Conservation (phyloP, 805 yeast species). For the Wickerhamiella alocasiicola region DNA sequence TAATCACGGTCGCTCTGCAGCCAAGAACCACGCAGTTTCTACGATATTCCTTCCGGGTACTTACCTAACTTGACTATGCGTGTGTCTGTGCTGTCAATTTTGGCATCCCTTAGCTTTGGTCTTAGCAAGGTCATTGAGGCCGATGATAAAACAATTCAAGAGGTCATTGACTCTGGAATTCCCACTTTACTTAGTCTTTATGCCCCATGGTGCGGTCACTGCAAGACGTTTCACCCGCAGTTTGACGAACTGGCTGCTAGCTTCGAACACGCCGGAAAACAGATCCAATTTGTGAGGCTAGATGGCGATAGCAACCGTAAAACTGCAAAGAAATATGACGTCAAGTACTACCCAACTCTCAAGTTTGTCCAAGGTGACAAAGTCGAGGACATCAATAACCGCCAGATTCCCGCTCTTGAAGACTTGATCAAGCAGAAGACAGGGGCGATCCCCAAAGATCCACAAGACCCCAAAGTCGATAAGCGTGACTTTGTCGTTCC, state of each 20-base stretch:
- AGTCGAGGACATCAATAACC: slow-evolving; percentile 42
- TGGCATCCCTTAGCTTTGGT: background rate
- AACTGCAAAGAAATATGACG: slow-evolving; percentile 38
- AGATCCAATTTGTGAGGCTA: slow-evolving; percentile 40
- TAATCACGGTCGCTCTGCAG: too few species aligned
- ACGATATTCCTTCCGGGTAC: too few species aligned
- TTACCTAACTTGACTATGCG: slow-evolving; percentile 2
- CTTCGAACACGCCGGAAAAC: slow-evolving; percentile 36
- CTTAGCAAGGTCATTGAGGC: slow-evolving; percentile 25
- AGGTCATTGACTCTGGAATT: slow-evolving; percentile 44
- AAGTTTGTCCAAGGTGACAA: slow-evolving; percentile 44
- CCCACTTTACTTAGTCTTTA: slow-evolving; percentile 56
- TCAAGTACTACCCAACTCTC: slow-evolving; percentile 56
- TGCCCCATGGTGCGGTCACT: slow-evolving; percentile 90
- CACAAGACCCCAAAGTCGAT: background rate
- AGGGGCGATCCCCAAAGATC: slow-evolving; percentile 19
- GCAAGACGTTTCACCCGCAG: slow-evolving; percentile 75
- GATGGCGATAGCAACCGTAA: slow-evolving; percentile 49
- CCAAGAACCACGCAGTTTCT: too few species aligned
- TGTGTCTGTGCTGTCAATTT: slow-evolving; percentile 3
- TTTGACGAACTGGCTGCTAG: slow-evolving; percentile 69
- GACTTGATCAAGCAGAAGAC: slow-evolving; percentile 35
- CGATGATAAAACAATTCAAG: slow-evolving; percentile 46
- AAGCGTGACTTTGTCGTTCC: slow-evolving; percentile 14
- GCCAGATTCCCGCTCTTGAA: slow-evolving; percentile 39